These are phyloP conservation scores for Rosa lucieae DNA, from an alignment of 306 rosid genomes.

Conservation along the genomic window DNA sequence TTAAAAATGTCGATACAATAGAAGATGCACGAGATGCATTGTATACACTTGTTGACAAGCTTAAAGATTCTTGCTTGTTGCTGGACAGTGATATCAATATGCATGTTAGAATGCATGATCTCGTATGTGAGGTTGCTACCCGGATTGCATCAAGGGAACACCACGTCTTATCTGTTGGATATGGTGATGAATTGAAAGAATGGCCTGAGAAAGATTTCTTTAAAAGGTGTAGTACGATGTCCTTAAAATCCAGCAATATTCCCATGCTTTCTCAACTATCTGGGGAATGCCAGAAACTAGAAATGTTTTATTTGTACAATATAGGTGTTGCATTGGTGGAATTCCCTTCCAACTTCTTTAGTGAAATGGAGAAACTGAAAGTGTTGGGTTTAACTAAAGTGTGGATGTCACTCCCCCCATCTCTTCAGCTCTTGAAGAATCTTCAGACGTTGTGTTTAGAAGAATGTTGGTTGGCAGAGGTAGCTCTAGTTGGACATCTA, in stretches of 20 bases:
- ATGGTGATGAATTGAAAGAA: neutral
- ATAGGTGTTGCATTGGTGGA: too few species aligned
- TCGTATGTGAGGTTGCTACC: neutral
- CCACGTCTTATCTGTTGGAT: neutral
- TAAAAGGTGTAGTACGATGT: too few species aligned
- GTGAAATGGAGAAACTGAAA: neutral
- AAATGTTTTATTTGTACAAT: neutral
- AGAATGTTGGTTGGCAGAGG: neutral
- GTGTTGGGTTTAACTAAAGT: neutral
- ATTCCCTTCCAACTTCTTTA: too few species aligned
- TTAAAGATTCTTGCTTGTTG: slow-evolving; percentile 3
- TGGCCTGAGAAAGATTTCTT: too few species aligned
- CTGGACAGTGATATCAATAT: neutral
- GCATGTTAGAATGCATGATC: neutral
- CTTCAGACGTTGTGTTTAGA: neutral
- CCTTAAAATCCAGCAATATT: neutral
- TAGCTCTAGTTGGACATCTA: neutral
- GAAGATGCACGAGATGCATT: neutral
- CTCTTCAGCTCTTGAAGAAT: neutral
- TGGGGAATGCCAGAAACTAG: neutral
- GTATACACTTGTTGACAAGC: slow-evolving; percentile 16
- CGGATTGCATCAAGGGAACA: neutral
- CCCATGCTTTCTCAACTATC: neutral
- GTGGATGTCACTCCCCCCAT: neutral
- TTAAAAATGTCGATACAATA: neutral